Conservation (phyloP, 371 early-diverging fungal species). For the Mortierella sp. region DNA sequence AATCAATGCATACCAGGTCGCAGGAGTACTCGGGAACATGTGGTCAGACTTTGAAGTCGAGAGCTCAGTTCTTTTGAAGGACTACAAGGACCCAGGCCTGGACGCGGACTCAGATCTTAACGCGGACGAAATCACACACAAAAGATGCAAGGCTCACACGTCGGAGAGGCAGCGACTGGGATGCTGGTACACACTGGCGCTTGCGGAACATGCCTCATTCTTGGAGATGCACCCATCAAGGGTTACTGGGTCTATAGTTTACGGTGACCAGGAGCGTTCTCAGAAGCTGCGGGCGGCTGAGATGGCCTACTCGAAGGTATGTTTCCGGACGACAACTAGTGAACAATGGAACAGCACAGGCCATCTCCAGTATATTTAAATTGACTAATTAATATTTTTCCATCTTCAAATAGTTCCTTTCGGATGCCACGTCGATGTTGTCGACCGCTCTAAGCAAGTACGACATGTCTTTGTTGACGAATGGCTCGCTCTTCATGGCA, state of each 20-base stretch:
- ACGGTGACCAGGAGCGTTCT: not conserved
- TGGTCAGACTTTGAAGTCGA: slow-evolving; percentile 55
- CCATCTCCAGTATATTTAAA: not conserved
- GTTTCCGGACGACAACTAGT: not conserved
- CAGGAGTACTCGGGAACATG: slow-evolving; percentile 59
- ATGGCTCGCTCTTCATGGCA: slow-evolving; percentile 53
- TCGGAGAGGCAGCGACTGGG: slow-evolving; percentile 34
- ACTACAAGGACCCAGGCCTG: slow-evolving; percentile 10
- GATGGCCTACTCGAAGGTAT: slow-evolving; percentile 36
- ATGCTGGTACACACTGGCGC: slow-evolving; percentile 37
- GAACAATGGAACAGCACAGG: no score
- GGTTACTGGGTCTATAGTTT: not conserved
- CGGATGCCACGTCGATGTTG: slow-evolving; percentile 50
- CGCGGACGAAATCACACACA: not conserved
- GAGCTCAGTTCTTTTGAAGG: slow-evolving; percentile 13
- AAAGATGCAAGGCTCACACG: not conserved
- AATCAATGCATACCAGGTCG: slow-evolving; percentile 74
- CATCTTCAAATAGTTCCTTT: slow-evolving; percentile 29
- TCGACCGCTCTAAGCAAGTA: slow-evolving; percentile 57
- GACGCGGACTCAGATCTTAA: slow-evolving; percentile 8
- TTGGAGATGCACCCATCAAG: slow-evolving; percentile 22
- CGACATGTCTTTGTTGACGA: slow-evolving; percentile 52
- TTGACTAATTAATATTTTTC: not conserved
- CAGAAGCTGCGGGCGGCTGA: slow-evolving; percentile 18
- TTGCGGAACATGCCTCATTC: slow-evolving; percentile 37